Conservation (phyloP, 305 asterid species). For the Fraxinus velutina region DNA sequence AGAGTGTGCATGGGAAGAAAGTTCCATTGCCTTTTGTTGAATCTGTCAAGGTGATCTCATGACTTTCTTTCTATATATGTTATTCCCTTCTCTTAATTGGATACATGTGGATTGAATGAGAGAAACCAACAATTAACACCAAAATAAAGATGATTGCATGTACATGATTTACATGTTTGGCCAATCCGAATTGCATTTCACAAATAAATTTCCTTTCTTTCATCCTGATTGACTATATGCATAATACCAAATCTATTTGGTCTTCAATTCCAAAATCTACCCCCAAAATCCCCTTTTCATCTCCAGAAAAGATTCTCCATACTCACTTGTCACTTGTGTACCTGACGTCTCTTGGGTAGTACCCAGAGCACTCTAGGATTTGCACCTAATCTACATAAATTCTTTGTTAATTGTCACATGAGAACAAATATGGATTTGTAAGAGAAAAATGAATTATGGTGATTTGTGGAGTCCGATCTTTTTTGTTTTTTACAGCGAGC, state of each 20-base stretch:
- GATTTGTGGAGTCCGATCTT: background rate
- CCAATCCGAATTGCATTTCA: background rate
- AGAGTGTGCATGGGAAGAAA: conserved; percentile 82
- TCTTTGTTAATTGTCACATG: background rate
- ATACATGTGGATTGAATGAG: background rate
- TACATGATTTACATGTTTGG: background rate
- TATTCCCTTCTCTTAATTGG: conserved; percentile 4
- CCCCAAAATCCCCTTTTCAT: background rate
- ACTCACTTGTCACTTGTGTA: background rate
- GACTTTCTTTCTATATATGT: background rate
- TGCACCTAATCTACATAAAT: background rate
- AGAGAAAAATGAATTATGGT: background rate
- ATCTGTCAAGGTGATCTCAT: conserved; percentile 62
- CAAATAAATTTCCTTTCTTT: background rate
- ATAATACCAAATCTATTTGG: background rate
- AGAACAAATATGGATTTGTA: background rate
- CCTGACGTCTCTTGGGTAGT: background rate
- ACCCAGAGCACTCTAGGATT: background rate
- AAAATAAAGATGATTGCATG: background rate
- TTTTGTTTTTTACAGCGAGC: background rate
- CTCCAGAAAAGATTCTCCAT: background rate
- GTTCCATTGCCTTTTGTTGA: conserved; percentile 80
- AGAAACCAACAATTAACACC: background rate
- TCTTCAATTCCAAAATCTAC: background rate
- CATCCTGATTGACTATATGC: background rate